These are phyloP conservation scores for Candida succiphila DNA, from an alignment of 805 yeast genomes.

Conservation along the genomic window DNA sequence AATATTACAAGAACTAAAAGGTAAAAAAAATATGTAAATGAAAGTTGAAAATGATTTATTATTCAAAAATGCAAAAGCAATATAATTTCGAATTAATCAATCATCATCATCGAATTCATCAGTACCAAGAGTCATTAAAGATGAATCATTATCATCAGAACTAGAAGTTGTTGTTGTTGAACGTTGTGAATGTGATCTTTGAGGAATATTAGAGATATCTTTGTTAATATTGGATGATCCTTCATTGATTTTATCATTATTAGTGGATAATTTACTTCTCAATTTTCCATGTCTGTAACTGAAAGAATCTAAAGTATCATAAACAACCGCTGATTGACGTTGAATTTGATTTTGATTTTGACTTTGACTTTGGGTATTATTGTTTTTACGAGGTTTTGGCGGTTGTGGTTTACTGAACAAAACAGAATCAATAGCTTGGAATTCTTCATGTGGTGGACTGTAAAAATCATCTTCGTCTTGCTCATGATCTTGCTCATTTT, in stretches of 20 bases:
- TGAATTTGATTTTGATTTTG: background rate
- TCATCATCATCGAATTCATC: slow-evolving; percentile 1
- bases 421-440: background rate
- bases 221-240: too few relatives aligned
- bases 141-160: background rate
- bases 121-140: background rate
- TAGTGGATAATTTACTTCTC: background rate
- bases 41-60: too few relatives aligned
- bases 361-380: background rate
- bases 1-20: background rate
- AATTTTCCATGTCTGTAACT: slow-evolving; percentile 9
- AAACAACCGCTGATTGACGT: slow-evolving; percentile 2
- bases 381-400: background rate
- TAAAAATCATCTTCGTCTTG: background rate
- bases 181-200: background rate
- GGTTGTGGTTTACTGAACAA: background rate
- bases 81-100: too few relatives aligned
- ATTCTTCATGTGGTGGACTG: background rate
- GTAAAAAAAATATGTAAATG: background rate
- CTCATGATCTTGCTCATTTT: background rate
- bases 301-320: slow-evolving; percentile 11
- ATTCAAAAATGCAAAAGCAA: too few relatives aligned
- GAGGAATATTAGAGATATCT: background rate
- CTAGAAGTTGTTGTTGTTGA: background rate
- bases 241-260: too few relatives aligned